Evolutionary conservation across 192 early-diverging fungal species (phyloP).

Genomic region (Backusella sp.): DNA sequence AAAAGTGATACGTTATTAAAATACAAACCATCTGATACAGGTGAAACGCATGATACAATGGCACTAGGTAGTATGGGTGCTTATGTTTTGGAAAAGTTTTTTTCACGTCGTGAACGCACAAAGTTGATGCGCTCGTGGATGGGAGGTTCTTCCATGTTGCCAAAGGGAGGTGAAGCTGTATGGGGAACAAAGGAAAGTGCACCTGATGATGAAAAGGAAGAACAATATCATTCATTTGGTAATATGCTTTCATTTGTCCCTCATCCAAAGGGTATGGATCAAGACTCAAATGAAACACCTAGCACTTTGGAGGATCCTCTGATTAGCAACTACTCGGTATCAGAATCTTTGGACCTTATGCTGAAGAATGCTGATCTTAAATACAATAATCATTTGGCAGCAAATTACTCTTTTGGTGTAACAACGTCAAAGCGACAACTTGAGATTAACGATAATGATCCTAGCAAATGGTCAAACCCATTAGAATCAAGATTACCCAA

Average conservation of each 20-base stretch:
- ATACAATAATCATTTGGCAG: constrained; percentile 48
- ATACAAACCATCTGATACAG: not conserved
- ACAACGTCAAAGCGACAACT: constrained; percentile 58
- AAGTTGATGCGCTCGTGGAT: constrained; percentile 82
- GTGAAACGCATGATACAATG: constrained; percentile 84
- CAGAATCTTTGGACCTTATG: constrained; percentile 51
- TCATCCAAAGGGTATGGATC: not conserved
- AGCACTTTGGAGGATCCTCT: not conserved
- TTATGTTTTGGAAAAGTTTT: constrained; percentile 81
- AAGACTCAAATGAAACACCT: not conserved
- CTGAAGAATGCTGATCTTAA: constrained; percentile 46
- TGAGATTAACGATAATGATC: constrained; percentile 52
- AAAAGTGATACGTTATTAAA: not conserved
- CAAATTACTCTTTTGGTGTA: constrained; percentile 69
- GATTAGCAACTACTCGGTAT: constrained; percentile 37
- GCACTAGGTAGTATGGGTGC: constrained; percentile 70
- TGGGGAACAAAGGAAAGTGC: constrained; percentile 72
- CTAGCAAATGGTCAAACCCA: constrained; percentile 78
- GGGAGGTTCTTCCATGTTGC: constrained; percentile 75
- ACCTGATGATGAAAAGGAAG: constrained; percentile 67
- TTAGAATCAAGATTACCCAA: constrained; percentile 54
- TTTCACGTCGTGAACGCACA: constrained; percentile 71
- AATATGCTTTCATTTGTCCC: constrained; percentile 52
- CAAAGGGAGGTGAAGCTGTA: constrained; percentile 77
- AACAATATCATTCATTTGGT: constrained; percentile 49